These are phyloP conservation scores for Clathrospora elynae DNA, from an alignment of 2,329 filamentous ascomycete genomes.

Conservation along the genomic window DNA sequence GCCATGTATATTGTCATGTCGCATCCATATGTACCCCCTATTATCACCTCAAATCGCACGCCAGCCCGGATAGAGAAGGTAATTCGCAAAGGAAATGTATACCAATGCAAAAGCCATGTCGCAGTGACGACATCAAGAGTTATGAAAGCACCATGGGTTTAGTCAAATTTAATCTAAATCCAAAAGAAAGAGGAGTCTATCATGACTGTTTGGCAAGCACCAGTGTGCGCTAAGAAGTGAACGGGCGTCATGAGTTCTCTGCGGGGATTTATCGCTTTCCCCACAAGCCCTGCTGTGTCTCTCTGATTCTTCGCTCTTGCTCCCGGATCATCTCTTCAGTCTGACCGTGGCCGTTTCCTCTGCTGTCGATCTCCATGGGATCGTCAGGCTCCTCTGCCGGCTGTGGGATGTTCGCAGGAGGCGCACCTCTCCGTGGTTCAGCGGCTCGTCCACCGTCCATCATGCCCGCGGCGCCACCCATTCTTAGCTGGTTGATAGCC, in stretches of 20 bases:
- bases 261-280: slow-evolving; percentile 30
- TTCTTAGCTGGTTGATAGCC: slow-evolving; percentile 69
- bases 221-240: slow-evolving; percentile 1
- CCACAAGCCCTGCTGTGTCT: slow-evolving; percentile 65
- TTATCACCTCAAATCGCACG: too few relatives aligned
- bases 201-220: too few relatives aligned
- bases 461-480: slow-evolving; percentile 62
- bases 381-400: slow-evolving; percentile 42
- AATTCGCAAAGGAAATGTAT: too few relatives aligned
- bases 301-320: slow-evolving; percentile 64
- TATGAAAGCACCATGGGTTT: too few relatives aligned
- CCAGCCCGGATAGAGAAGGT: too few relatives aligned
- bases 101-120: too few relatives aligned
- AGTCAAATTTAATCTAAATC: too few relatives aligned
- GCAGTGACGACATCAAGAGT: too few relatives aligned
- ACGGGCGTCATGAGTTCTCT: background rate
- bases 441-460: slow-evolving; percentile 65
- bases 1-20: too few relatives aligned
- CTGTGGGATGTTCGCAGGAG: slow-evolving; percentile 42
- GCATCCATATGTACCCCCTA: too few relatives aligned
- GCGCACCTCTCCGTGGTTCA: slow-evolving; percentile 55
- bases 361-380: slow-evolving; percentile 58
- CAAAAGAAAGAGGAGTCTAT: too few relatives aligned
- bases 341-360: slow-evolving; percentile 65
- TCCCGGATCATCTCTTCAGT: slow-evolving; percentile 66